These are phyloP conservation scores for Hygrophoropsis aurantiaca DNA, from an alignment of 768 basidiomycete species.

Conservation along the genomic window DNA sequence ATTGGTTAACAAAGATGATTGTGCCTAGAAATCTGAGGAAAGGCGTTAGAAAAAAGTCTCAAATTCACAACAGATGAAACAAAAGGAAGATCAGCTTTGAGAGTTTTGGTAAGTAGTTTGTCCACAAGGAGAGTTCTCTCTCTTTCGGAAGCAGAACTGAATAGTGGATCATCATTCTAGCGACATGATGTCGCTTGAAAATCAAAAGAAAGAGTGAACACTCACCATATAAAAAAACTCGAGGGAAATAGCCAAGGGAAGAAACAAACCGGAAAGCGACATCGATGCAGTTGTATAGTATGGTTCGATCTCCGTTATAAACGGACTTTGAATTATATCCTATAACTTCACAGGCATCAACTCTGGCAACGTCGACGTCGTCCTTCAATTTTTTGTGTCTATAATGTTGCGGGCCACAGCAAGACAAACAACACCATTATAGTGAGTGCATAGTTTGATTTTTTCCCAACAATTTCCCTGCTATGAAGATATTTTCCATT, in stretches of 20 bases:
- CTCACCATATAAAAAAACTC: neutral
- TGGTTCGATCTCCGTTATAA: constrained; percentile 30
- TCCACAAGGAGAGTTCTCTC: constrained; percentile 76
- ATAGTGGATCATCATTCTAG: constrained; percentile 53
- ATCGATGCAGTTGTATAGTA: constrained; percentile 41
- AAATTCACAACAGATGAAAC: neutral
- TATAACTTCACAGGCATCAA: too few species aligned
- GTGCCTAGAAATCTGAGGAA: constrained; percentile 1
- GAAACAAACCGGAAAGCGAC: constrained; percentile 1
- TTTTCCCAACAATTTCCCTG: constrained; percentile 13
- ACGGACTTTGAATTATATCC: constrained; percentile 15
- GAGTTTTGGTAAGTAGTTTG: constrained; percentile 47
- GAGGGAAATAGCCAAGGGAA: constrained; percentile 7
- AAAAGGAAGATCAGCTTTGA: constrained; percentile 46
- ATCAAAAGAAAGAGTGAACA: constrained; percentile 9
- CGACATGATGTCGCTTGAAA: too few species aligned
- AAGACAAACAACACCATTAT: neutral
- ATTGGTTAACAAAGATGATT: constrained; percentile 7
- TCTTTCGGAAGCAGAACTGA: constrained; percentile 89
- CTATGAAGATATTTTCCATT: constrained; percentile 71
- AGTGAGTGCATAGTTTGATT: constrained; percentile 31
- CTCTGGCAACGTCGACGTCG: too few species aligned
- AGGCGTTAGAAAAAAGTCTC: constrained; percentile 1
- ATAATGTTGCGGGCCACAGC: too few species aligned
- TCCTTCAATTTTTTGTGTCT: too few species aligned